Evolutionary conservation across 208 protist species (phyloP), one percentile per base, ranked within the genome.

Genomic region (Acanthamoeba lugdunensis): DNA sequence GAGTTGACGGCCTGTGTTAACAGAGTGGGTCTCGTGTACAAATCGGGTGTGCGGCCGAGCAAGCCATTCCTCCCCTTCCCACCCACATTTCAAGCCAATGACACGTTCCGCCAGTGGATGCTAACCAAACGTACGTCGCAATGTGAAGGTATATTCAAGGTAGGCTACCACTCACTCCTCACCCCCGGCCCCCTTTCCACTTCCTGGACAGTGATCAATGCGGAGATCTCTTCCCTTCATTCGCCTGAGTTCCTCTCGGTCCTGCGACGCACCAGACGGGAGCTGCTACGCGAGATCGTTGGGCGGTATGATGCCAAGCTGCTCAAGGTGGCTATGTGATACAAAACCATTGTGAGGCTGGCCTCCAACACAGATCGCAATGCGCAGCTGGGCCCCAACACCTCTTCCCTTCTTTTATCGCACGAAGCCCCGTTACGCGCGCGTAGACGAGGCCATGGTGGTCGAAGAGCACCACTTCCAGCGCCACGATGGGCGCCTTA

Each of bases 111-210:
- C 48, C 14, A 94, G 28, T 95, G 89, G 21, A 93, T 95, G 5
- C 45, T 95, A 0, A 89, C 94, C n/a, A 95, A 95, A 84, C 73
- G 94, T 95, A 50, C 48, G 69, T 77, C n/a, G n/a, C n/a, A n/a
- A n/a, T n/a, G n/a, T n/a, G n/a, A n/a, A n/a, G n/a, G n/a, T n/a
- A n/a, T n/a, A n/a, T n/a, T n/a, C n/a, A n/a, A n/a, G n/a, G n/a
- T n/a, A n/a, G n/a, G n/a, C n/a, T n/a, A n/a, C n/a, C n/a, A n/a
- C n/a, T n/a, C n/a, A n/a, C n/a, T n/a, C n/a, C n/a, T n/a, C n/a
- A n/a, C n/a, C n/a, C n/a, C n/a, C n/a, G n/a, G n/a, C n/a, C n/a
- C n/a, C n/a, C n/a, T n/a, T n/a, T n/a, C n/a, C n/a, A n/a, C n/a
- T n/a, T n/a, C 25, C 8, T 3, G 65, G 1, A 1, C 2, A 90